Percentiles rank a stretch among this genome's conserved stretches.
These are phyloP conservation scores for Kluyveromyces nonfermentans DNA, from an alignment of 805 yeast species.

Conservation along the genomic window DNA sequence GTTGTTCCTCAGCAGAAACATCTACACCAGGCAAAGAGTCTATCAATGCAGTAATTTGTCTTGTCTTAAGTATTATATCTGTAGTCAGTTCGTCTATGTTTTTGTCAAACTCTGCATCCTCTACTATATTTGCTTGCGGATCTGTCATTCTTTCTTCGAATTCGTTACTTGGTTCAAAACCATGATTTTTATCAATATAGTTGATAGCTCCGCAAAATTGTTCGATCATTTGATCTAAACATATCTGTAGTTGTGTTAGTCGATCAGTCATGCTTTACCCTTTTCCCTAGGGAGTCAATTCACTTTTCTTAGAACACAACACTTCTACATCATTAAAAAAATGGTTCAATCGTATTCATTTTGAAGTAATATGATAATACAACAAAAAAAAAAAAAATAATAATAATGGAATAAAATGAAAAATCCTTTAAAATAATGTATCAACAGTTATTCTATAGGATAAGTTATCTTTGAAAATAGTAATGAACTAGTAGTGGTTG, in stretches of 20 bases:
- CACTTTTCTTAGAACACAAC: background rate
- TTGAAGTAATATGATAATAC: too few relatives aligned
- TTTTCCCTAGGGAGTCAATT: background rate
- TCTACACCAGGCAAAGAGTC: slow-evolving; percentile 92
- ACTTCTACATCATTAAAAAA: too few relatives aligned
- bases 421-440: background rate
- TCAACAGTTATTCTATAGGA: background rate
- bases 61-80: slow-evolving; percentile 74
- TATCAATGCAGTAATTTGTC: slow-evolving; percentile 78
- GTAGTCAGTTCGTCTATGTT: slow-evolving; percentile 70
- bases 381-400: too few relatives aligned
- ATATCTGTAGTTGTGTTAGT: slow-evolving; percentile 79
- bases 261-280: slow-evolving; percentile 60
- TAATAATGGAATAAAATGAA: too few relatives aligned
- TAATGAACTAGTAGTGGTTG: too few relatives aligned
- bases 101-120: slow-evolving; percentile 35
- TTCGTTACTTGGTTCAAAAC: slow-evolving; percentile 38
- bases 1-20: slow-evolving; percentile 65
- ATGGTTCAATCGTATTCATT: too few relatives aligned
- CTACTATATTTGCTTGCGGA: slow-evolving; percentile 45
- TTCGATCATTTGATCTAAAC: slow-evolving; percentile 71
- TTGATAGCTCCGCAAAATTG: slow-evolving; percentile 72
- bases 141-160: slow-evolving; percentile 53
- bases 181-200: slow-evolving; percentile 71
- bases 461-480: too few relatives aligned